Percentiles rank a stretch among this genome's conserved stretches.
Evolutionary conservation across 257 asterid species (phyloP).

Genomic region (Datura wrightii): DNA sequence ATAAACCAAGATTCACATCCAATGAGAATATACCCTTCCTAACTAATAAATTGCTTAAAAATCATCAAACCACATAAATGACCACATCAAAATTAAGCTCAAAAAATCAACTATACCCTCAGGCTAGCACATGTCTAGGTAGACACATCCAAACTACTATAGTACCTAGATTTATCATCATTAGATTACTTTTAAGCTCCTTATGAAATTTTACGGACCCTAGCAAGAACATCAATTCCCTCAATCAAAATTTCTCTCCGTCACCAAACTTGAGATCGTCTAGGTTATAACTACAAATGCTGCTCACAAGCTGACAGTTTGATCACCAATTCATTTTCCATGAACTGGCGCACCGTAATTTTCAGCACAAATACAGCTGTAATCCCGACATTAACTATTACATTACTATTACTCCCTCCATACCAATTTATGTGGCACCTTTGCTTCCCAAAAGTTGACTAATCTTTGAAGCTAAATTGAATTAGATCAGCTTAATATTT

Average conservation of each 20-base stretch:
- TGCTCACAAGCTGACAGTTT: neutral
- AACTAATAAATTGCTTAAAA: neutral
- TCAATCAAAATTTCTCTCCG: neutral
- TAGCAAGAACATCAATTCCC: neutral
- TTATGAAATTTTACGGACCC: neutral
- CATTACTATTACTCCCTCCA: neutral
- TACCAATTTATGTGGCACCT: neutral
- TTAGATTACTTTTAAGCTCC: neutral
- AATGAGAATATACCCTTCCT: neutral
- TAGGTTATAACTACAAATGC: neutral
- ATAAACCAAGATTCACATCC: neutral
- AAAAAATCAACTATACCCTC: constrained; percentile 4
- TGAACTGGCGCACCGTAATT: neutral
- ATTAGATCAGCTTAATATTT: neutral
- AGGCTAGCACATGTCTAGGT: neutral
- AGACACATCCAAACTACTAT: neutral
- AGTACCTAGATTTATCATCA: neutral
- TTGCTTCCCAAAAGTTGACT: neutral
- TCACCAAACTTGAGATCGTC: constrained; percentile 9
- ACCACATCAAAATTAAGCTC: neutral
- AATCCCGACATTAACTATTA: neutral
- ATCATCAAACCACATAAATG: constrained; percentile 3
- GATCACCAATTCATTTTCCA: constrained; percentile 25
- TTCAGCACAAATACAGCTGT: neutral
- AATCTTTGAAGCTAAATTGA: neutral